Base-by-base conservation (phyloP, 78 protist genomes). In the Diacronema lutheri region DNA sequence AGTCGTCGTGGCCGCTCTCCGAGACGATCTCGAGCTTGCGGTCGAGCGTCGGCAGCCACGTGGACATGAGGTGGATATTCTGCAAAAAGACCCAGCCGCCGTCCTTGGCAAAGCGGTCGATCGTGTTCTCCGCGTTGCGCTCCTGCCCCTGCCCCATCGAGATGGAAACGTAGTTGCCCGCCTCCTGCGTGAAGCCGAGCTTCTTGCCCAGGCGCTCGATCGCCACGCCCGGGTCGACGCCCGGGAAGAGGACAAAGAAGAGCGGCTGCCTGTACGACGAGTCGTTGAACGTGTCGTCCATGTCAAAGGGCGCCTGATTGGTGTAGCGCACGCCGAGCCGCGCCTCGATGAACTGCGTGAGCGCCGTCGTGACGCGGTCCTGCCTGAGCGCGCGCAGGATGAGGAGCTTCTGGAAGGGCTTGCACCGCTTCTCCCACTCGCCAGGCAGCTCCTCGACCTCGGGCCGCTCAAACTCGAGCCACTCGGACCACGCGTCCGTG, bases 131-230 rank as follows among this genome's bases (percentile, higher is more conserved):
- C 13, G 90, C 94, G 26, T 88, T 44, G 33, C 74, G 55, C 81
- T 89, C 91, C 87, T 91, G 94, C 44, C 94, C 94, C 80, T 91
- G 94, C 16, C 94, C 94, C 84, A 91, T 81, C 56, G 92, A 85
- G 65, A 91, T 84, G 83, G 68, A 35, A 29, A 72, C 81, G 87
- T 74, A 87, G 23, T 40, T 50, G 38, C 89, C 89, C 68, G 62
- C 72, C 31, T 35, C 87, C 35, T 26, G 37, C 40, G 91, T 60
- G 73, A 61, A 78, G 25, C 85, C 90, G 41, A 73, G 77, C 55
- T 64, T 58, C 41, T 35, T 68, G 33, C 88, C 73, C 14, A 88
- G 87, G 26, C 69, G 25, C 66, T 84, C 89, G 40, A 91, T 85
- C 26, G 88, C 90, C 41, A 55, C 71, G 65, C 89, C 87, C 26